A percentile compares a stretch with the other conserved stretches of the same genome.
Conservation (phyloP, 129 eudicot species). For the Chrysanthemum seticuspe region DNA sequence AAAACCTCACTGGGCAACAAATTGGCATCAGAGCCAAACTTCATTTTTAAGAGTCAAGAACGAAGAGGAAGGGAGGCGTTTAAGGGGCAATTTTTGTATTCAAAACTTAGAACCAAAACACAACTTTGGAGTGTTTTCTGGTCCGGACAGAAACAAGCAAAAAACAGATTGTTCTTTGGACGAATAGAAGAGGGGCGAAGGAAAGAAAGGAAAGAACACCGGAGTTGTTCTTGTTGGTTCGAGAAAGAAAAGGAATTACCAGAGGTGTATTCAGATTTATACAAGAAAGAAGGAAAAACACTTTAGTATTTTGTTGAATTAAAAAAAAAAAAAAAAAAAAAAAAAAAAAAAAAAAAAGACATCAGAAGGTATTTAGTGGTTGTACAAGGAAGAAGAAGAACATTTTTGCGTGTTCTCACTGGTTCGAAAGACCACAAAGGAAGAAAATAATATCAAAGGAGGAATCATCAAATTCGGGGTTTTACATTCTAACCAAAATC, state of each 20-base stretch:
- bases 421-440: not conserved
- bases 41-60: not conserved
- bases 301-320: too few species aligned
- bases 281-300: too few species aligned
- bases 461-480: not conserved
- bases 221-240: not conserved
- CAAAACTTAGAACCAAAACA: not conserved
- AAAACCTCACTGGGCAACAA: not conserved
- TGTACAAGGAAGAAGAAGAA: not conserved
- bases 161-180: not conserved
- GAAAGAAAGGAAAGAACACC: not conserved
- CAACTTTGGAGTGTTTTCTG: too few species aligned
- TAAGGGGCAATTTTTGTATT: not conserved
- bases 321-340: too few species aligned
- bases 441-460: not conserved
- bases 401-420: not conserved
- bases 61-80: not conserved
- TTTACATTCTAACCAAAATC: not conserved
- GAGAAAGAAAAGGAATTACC: too few species aligned
- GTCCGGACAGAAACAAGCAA: too few species aligned
- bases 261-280: not conserved
- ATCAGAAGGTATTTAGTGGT: too few species aligned
- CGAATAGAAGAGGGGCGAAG: not conserved
- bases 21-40: not conserved
- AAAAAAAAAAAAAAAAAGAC: too few species aligned